These are phyloP conservation scores for Phaffia australis DNA, from an alignment of 768 basidiomycete genomes.

Conservation along the genomic window DNA sequence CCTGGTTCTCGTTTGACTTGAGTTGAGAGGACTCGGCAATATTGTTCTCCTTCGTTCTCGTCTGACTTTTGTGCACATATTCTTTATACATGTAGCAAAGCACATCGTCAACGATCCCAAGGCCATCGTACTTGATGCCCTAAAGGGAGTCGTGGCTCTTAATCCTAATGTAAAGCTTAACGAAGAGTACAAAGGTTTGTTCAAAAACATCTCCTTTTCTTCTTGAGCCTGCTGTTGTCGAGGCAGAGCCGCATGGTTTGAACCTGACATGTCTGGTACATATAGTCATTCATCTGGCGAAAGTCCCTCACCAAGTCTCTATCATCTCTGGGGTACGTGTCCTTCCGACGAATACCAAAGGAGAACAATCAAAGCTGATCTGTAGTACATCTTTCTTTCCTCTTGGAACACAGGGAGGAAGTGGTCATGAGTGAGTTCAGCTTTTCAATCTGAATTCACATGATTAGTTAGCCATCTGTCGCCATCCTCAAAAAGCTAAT, in stretches of 20 bases:
- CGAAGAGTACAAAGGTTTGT: constrained; percentile 55
- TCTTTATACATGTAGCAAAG: constrained; percentile 40
- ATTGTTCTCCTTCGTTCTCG: background rate
- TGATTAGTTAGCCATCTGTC: background rate
- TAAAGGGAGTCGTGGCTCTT: constrained; percentile 51
- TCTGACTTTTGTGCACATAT: background rate
- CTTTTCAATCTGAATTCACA: background rate
- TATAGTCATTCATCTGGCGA: constrained; percentile 10
- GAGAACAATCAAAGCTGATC: too few relatives aligned
- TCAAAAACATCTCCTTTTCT: background rate
- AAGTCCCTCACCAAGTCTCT: constrained; percentile 7
- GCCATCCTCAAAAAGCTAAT: background rate
- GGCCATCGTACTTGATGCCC: constrained; percentile 64
- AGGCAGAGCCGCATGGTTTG: too few relatives aligned
- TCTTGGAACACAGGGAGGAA: constrained; percentile 5
- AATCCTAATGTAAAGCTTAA: constrained; percentile 68
- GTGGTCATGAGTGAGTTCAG: constrained; percentile 17
- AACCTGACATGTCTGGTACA: background rate
- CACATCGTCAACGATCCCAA: constrained; percentile 67
- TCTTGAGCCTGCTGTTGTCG: background rate
- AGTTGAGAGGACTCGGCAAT: background rate
- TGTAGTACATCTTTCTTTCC: too few relatives aligned
- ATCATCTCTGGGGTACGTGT: constrained; percentile 18
- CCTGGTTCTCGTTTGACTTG: too few relatives aligned
- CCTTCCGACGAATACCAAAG: too few relatives aligned